phyloP scores from a whole-genome alignment of 1,284 basidiomycete genomes.

The Puccinia horiana region DNA sequence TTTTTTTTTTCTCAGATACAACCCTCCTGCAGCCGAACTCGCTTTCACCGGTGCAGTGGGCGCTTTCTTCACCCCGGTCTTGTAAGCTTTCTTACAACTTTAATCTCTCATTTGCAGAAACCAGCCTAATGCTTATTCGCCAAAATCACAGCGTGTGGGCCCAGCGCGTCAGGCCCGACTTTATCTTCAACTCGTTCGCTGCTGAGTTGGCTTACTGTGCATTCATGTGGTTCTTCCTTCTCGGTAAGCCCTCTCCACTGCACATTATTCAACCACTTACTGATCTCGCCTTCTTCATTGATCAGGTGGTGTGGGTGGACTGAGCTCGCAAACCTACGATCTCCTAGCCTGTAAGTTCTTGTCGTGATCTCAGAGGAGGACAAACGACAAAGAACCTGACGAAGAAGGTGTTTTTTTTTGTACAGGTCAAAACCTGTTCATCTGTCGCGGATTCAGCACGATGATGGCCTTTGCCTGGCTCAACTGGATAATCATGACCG shows the following conservation, averaged over 20 bases:
- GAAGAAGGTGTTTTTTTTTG: too few relatives aligned
- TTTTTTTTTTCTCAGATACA: slow-evolving; percentile 18
- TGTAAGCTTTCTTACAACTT: too few relatives aligned
- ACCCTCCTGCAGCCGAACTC: slow-evolving; percentile 35
- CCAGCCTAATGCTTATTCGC: too few relatives aligned
- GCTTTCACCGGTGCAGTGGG: slow-evolving; percentile 32
- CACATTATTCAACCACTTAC: background rate
- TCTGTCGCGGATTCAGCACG: slow-evolving; percentile 39
- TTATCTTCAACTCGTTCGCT: slow-evolving; percentile 13
- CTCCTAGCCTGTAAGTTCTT: slow-evolving; percentile 28
- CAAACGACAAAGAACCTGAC: background rate
- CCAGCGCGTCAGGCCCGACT: slow-evolving; percentile 30
- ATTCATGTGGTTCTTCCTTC: slow-evolving; percentile 42
- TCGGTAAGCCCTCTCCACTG: slow-evolving; percentile 6
- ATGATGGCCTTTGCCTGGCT: slow-evolving; percentile 45
- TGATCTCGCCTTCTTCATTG: background rate
- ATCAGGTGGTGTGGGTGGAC: slow-evolving; percentile 31
- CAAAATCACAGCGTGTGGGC: slow-evolving; percentile 29
- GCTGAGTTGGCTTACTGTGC: slow-evolving; percentile 15
- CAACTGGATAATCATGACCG: slow-evolving; percentile 29
- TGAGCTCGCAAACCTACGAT: slow-evolving; percentile 34
- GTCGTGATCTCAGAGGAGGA: too few relatives aligned
- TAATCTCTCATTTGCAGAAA: too few relatives aligned
- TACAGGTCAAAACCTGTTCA: slow-evolving; percentile 42
- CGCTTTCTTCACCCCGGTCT: slow-evolving; percentile 30